Conservation (phyloP, 495 filamentous ascomycete species). For the Penicillium soppii region DNA sequence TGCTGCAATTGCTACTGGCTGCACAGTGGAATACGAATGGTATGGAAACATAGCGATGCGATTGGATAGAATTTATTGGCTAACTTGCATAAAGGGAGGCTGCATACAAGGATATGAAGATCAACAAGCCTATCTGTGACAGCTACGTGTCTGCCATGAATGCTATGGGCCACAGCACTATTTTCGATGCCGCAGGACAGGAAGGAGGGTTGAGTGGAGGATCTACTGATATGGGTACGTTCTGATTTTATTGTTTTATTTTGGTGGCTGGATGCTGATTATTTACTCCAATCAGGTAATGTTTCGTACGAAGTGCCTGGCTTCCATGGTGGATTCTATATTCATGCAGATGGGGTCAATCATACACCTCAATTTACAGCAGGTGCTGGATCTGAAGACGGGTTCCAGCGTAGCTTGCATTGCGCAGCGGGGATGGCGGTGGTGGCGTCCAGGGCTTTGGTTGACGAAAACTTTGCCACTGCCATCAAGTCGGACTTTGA, state of each 20-base stretch:
- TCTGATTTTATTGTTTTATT: neutral
- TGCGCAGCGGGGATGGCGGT: slow-evolving; percentile 59
- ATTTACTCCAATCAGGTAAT: slow-evolving; percentile 43
- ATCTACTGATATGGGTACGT: slow-evolving; percentile 40
- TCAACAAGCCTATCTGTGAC: slow-evolving; percentile 47
- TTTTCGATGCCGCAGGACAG: slow-evolving; percentile 42
- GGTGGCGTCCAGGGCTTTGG: slow-evolving; percentile 48
- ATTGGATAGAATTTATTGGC: neutral
- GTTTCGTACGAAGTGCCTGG: slow-evolving; percentile 56
- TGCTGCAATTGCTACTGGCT: slow-evolving; percentile 55
- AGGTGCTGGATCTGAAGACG: slow-evolving; percentile 50
- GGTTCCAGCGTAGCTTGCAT: slow-evolving; percentile 42
- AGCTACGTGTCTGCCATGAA: slow-evolving; percentile 52
- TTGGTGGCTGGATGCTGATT: neutral
- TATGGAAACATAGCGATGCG: slow-evolving; percentile 1
- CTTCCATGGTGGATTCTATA: slow-evolving; percentile 57
- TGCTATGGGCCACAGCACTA: slow-evolving; percentile 38
- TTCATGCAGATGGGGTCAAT: slow-evolving; percentile 48
- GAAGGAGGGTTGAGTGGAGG: slow-evolving; percentile 23
- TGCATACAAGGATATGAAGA: slow-evolving; percentile 54
- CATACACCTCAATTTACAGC: slow-evolving; percentile 56
- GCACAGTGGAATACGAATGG: slow-evolving; percentile 46
- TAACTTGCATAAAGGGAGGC: slow-evolving; percentile 27
- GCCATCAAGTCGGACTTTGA: slow-evolving; percentile 39
- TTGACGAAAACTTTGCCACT: slow-evolving; percentile 46